Evolutionary conservation across 2,329 filamentous ascomycete species (phyloP).

Genomic region (Pestalotiopsis sp.): DNA sequence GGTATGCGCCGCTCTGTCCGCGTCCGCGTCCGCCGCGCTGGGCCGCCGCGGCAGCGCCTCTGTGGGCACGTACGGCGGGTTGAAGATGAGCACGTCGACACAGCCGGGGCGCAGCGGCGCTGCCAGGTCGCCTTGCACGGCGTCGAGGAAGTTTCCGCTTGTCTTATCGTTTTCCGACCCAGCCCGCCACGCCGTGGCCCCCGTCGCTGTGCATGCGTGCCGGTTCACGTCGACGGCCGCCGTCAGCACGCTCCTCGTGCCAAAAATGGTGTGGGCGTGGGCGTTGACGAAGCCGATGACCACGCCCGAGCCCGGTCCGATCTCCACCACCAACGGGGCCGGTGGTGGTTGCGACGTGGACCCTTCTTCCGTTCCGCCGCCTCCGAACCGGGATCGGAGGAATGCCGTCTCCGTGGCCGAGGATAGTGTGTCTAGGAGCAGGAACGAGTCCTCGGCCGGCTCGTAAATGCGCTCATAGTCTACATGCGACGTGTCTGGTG

Average conservation of each 20-base stretch:
- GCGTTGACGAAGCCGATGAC: constrained; percentile 88
- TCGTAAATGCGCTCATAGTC: constrained; percentile 89
- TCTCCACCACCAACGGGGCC: constrained; percentile 74
- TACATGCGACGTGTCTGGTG: constrained; percentile 90
- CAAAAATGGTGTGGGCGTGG: constrained; percentile 74
- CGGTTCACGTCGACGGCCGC: constrained; percentile 84
- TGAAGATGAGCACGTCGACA: constrained; percentile 91
- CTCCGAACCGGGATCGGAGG: constrained; percentile 64
- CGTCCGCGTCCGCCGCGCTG: constrained; percentile 28
- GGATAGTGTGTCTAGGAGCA: constrained; percentile 90
- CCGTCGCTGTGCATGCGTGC: constrained; percentile 79
- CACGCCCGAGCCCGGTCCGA: constrained; percentile 90
- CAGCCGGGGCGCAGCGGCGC: constrained; percentile 57
- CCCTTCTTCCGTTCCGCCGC: constrained; percentile 16
- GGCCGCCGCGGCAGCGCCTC: constrained; percentile 67
- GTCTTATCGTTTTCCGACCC: constrained; percentile 35
- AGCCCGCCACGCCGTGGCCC: constrained; percentile 65
- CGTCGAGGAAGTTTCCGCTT: constrained; percentile 62
- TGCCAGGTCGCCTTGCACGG: constrained; percentile 72
- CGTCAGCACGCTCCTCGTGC: constrained; percentile 69
- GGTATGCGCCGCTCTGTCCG: constrained; percentile 33
- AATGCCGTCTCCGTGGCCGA: constrained; percentile 69
- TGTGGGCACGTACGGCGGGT: constrained; percentile 95
- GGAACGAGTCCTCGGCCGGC: constrained; percentile 92
- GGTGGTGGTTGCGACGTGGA: constrained; percentile 31